Base-by-base conservation (phyloP, 1,139 yeast species). In the Zygosaccharomyces sapae region DNA sequence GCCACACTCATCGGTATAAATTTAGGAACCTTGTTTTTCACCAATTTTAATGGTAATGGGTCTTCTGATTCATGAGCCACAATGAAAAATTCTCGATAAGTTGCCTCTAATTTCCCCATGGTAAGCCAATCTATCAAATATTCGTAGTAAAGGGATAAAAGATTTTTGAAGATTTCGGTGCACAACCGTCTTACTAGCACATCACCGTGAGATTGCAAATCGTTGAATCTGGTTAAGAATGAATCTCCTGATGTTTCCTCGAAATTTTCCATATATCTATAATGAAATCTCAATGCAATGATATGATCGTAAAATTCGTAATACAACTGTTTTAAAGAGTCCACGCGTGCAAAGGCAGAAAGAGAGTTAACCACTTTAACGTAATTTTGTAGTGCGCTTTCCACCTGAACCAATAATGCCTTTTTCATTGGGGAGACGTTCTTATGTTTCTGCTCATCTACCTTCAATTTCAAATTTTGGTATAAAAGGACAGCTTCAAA, bases 401-500 rank as follows among this genome's bases (percentile, higher is more conserved):
- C 77, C 5, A 86, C 64, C 20, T 75, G 75, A n/a, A 86, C 74
- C 22, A 78, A 55, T 41, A 83, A 77, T 2, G 95, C 85, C 39
- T 80, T 81, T 51, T 78, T 77, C 4, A 84, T 75, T 7, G 88
- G 81, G 1, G 85, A 76, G 4, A 63, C 53, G 54, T 56, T 46
- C 37, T 57, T 50, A 43, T 55, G 63, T 47, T 66, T 52, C 16
- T 51, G 25, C 24, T 24, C 40, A 31, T 70, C 74, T n/a, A 73
- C 59, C 29, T 63, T 63, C 1, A 52, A 45, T 9, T 65, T 63
- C 35, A 86, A 64, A 46, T 69, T 67, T 48, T 74, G 75, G 66
- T 79, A 86, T 5, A 88, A 69, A 38, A 89, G 66, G 0, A 89
- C 94, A 1, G 88, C 83, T 63, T 90, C 97, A 40, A 85, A 69